Conservation (phyloP, 768 basidiomycete genomes). For the Pholiota conissans region DNA sequence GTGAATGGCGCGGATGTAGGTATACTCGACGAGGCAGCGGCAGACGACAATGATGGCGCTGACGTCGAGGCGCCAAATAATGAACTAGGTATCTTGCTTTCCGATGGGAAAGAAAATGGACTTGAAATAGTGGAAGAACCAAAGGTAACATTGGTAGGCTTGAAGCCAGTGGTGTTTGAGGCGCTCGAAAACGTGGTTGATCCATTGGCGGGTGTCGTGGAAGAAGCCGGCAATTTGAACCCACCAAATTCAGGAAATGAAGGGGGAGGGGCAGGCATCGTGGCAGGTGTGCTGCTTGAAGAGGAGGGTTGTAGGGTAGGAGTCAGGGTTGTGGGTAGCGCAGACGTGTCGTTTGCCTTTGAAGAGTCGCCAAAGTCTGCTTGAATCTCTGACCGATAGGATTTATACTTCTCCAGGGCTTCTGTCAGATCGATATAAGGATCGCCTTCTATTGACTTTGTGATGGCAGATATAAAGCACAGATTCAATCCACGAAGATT, state of each 20-base stretch:
- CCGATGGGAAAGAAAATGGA: conserved; percentile 11
- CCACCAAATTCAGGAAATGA: conserved; percentile 34
- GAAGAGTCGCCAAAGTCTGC: conserved; percentile 48
- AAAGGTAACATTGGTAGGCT: conserved; percentile 5
- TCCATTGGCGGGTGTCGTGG: conserved; percentile 2
- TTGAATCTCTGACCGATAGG: conserved; percentile 52
- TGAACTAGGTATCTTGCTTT: conserved; percentile 4
- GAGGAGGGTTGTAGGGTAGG: background rate
- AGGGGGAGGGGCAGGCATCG: conserved; percentile 21
- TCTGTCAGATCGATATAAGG: conserved; percentile 67
- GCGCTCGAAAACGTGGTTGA: background rate
- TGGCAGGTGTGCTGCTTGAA: background rate
- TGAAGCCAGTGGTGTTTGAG: conserved; percentile 7
- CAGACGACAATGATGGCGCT: background rate
- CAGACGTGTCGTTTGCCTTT: background rate
- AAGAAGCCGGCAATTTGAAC: conserved; percentile 4
- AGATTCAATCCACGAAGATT: conserved; percentile 75
- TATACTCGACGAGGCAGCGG: conserved; percentile 6
- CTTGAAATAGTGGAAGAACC: conserved; percentile 19
- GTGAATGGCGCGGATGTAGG: conserved; percentile 5
- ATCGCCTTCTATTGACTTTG: conserved; percentile 61
- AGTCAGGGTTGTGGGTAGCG: conserved; percentile 3
- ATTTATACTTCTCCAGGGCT: conserved; percentile 59
- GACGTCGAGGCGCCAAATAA: conserved; percentile 11
- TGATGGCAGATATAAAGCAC: conserved; percentile 59